Percentiles rank a stretch among this genome's conserved stretches.
Evolutionary conservation across 1,284 basidiomycete genomes (phyloP).

Genomic region (Malassezia pachydermatis): DNA sequence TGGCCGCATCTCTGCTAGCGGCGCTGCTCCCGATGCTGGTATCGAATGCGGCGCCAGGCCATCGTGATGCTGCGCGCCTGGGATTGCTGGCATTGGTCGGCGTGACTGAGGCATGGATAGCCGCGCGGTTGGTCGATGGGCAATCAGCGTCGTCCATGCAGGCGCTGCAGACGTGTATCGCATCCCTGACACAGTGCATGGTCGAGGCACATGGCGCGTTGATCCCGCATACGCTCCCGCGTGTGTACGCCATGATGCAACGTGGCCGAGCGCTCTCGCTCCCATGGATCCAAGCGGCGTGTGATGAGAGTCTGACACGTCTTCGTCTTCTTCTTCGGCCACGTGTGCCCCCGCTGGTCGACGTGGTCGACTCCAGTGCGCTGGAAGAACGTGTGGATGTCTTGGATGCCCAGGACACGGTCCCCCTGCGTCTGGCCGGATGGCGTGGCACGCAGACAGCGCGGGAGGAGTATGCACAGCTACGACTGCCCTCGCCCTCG

Average conservation of each 20-base stretch:
- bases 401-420: slow-evolving; percentile 1
- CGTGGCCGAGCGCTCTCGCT: not conserved
- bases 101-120: slow-evolving; percentile 24
- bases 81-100: slow-evolving; percentile 19
- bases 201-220: not conserved
- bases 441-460: slow-evolving; percentile 7
- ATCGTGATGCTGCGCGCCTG: slow-evolving; percentile 22
- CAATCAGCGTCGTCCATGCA: not conserved
- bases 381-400: slow-evolving; percentile 3
- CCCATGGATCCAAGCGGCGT: not conserved
- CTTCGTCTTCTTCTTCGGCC: slow-evolving; percentile 4
- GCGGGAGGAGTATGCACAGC: not conserved
- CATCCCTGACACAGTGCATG: not conserved
- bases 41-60: slow-evolving; percentile 20
- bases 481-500: too few species aligned
- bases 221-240: slow-evolving; percentile 4
- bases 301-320: not conserved
- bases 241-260: not conserved
- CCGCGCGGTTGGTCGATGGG: slow-evolving; percentile 5
- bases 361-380: slow-evolving; percentile 12
- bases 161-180: not conserved
- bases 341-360: slow-evolving; percentile 13
- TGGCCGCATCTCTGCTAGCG: slow-evolving; percentile 19
- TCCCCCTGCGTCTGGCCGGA: slow-evolving; percentile 4
- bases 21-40: slow-evolving; percentile 21